These are phyloP conservation scores for Biscutella laevigata DNA, from an alignment of 441 rosid genomes.

Conservation along the genomic window DNA sequence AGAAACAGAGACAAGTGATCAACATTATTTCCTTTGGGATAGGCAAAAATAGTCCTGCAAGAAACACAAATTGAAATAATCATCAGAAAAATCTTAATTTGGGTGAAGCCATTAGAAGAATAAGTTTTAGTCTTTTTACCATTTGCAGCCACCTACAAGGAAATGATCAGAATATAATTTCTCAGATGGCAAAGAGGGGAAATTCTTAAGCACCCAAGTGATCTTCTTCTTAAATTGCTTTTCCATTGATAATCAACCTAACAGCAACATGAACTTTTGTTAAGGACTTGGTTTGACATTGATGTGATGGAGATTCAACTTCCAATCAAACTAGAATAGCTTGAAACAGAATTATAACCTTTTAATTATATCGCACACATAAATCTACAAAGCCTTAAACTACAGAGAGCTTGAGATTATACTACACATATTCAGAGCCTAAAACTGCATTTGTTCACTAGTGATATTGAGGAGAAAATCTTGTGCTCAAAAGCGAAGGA, in stretches of 20 bases:
- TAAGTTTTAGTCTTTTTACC: background rate
- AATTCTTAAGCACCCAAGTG: conserved; percentile 11
- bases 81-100: background rate
- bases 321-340: background rate
- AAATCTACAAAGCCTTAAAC: no score
- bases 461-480: no score
- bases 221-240: background rate
- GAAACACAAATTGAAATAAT: background rate
- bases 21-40: background rate
- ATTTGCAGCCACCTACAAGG: background rate
- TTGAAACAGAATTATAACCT: background rate
- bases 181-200: background rate
- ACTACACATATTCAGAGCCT: no score
- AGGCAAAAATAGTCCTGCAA: background rate
- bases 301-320: background rate
- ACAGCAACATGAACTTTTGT: background rate
- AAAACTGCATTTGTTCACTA: no score
- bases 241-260: background rate
- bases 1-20: background rate
- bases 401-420: no score
- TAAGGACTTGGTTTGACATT: no score
- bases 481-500: no score
- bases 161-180: background rate
- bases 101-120: background rate
- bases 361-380: no score